Evolutionary conservation across 1,139 yeast genomes (phyloP), one percentile per base, ranked within the genome.

Genomic region (Yamadazyma blattariae): DNA sequence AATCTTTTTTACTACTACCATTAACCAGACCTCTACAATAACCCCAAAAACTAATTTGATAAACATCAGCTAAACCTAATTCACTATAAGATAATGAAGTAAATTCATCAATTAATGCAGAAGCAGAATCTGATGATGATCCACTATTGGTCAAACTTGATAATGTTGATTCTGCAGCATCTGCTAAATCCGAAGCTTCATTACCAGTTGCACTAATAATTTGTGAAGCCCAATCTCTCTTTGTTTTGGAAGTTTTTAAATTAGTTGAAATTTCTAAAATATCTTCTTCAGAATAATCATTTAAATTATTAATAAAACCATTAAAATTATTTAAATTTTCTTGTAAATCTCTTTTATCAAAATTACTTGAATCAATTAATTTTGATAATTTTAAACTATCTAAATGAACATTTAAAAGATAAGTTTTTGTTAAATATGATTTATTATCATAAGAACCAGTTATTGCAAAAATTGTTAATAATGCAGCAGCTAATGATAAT

Each of bases 1-100:
- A 48, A 25, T 42, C 39, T 10, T 41, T 39, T 15, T 32, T 33
- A 9, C 38, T 18, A 15, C 34, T 37, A 1, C 43, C 32, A n/a
- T 40, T 34, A 15, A 48, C 42, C 20, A 50, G 46, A 17, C 90
- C 92, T 47, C 71, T 64, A 57, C 95, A 85, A 60, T 82, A 84
- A 22, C 89, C 90, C 79, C 89, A 83, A 53, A 73, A 68, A 31
- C 88, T 79, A 27, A 82, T 62, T 12, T 80, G 69, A 53, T 82
- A 83, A 19, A 78, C 75, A 33, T 77, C 78, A 6, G 84, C 64
- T 22, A 83, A 58, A 1, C 87, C 86, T 30, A 77, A 51, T 27
- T 55, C 56, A 13, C 42, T 31, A 30, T 58, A 58, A n/a, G 30
- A 28, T 15, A 46, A 41, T 7, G 30, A 22, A 6, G 48, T 39